These are phyloP conservation scores for Vaccinium darrowii DNA, from an alignment of 148 eudicot species.

Conservation along the genomic window DNA sequence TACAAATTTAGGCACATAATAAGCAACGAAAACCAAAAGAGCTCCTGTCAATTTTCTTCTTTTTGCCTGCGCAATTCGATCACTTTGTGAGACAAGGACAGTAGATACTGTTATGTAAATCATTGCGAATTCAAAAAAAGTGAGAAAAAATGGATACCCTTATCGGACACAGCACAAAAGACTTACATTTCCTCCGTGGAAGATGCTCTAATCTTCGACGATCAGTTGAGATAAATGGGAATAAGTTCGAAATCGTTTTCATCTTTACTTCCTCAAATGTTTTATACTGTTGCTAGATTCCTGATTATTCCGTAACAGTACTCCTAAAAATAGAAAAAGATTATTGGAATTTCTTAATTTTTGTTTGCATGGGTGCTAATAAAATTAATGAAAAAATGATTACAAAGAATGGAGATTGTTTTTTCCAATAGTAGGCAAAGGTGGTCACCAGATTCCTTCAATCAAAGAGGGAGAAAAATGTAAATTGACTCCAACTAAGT, in stretches of 20 bases:
- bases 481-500: not conserved
- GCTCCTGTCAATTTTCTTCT: not conserved
- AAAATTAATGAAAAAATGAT: not conserved
- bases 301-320: not conserved
- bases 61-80: not conserved
- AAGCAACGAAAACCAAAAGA: too few species aligned
- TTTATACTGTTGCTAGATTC: not conserved
- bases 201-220: not conserved
- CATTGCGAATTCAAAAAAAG: not conserved
- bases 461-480: not conserved
- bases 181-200: not conserved
- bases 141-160: not conserved
- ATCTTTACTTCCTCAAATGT: not conserved
- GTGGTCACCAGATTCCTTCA: not conserved
- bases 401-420: not conserved
- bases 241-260: not conserved
- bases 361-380: not conserved
- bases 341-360: not conserved
- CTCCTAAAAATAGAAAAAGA: not conserved
- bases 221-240: slow-evolving; percentile 1
- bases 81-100: not conserved
- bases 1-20: too few species aligned
- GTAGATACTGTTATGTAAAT: not conserved
- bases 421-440: not conserved
- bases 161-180: not conserved